Evolutionary conservation across 352 stramenopile species (phyloP).

Genomic region (Globisporangium carolinianum): DNA sequence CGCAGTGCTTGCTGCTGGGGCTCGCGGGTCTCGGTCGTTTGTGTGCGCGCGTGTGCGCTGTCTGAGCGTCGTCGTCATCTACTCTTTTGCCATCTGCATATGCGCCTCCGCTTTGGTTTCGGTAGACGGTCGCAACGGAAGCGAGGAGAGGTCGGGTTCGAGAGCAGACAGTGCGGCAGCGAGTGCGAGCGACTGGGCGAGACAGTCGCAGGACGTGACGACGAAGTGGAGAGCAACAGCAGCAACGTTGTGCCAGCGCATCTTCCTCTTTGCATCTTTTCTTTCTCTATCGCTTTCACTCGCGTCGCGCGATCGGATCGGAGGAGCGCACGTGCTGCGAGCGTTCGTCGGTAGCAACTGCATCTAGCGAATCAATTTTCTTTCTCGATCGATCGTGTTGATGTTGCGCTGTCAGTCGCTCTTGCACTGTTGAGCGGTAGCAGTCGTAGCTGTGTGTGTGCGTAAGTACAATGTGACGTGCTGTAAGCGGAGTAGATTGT

Average conservation of each 20-base stretch:
- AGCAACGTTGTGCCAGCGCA: no score
- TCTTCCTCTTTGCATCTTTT: background rate
- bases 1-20: background rate
- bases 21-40: background rate
- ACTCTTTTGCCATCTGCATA: conserved; percentile 8
- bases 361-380: background rate
- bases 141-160: background rate
- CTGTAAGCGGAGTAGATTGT: background rate
- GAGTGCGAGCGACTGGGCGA: background rate
- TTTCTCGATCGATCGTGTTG: background rate
- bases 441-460: no score
- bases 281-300: background rate
- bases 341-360: background rate
- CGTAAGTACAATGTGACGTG: no score
- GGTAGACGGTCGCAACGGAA: conserved; percentile 11
- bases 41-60: no score
- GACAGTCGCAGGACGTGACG: no score
- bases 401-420: background rate
- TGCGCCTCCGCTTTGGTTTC: conserved; percentile 5
- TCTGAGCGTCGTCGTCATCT: background rate
- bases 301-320: no score
- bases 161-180: no score
- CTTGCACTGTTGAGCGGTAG: background rate
- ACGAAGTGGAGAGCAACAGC: no score
- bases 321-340: no score